Conservation (phyloP, 495 filamentous ascomycete genomes). For the Hypoxylon intermedium region DNA sequence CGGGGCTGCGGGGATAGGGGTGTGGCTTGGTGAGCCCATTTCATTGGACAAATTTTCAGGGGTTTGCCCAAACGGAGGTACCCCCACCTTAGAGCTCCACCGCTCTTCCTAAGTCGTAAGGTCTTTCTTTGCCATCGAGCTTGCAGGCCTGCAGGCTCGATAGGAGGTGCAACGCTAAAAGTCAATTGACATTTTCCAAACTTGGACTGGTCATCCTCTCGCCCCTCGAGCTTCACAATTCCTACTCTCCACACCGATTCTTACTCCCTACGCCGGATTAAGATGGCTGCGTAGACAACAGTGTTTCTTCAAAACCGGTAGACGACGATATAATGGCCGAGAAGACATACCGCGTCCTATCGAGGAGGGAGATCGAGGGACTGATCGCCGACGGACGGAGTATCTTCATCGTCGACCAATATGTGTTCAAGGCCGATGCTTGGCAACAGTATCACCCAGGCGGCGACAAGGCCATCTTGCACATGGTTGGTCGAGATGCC, state of each 20-base stretch:
- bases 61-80: slow-evolving; percentile 8
- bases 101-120: too few relatives aligned
- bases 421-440: slow-evolving; percentile 84
- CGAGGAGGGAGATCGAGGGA: slow-evolving; percentile 80
- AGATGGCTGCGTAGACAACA: slow-evolving; percentile 8
- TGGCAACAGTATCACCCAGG: slow-evolving; percentile 92
- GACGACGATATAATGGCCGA: slow-evolving; percentile 42
- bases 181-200: slow-evolving; percentile 16
- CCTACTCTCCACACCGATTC: too few relatives aligned
- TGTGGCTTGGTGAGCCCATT: slow-evolving; percentile 8
- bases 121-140: too few relatives aligned
- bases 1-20: background rate
- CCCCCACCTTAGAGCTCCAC: background rate
- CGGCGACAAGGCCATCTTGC: slow-evolving; percentile 87
- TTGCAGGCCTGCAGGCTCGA: too few relatives aligned
- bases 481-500: slow-evolving; percentile 96
- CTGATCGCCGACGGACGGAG: slow-evolving; percentile 85
- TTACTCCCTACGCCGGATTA: background rate
- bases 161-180: slow-evolving; percentile 3
- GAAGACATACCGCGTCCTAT: slow-evolving; percentile 55
- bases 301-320: background rate
- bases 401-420: slow-evolving; percentile 79
- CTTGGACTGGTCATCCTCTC: background rate
- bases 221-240: background rate
- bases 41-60: slow-evolving; percentile 11